Evolutionary conservation across 192 early-diverging fungal genomes (phyloP).

Genomic region (Coemansia sp.): DNA sequence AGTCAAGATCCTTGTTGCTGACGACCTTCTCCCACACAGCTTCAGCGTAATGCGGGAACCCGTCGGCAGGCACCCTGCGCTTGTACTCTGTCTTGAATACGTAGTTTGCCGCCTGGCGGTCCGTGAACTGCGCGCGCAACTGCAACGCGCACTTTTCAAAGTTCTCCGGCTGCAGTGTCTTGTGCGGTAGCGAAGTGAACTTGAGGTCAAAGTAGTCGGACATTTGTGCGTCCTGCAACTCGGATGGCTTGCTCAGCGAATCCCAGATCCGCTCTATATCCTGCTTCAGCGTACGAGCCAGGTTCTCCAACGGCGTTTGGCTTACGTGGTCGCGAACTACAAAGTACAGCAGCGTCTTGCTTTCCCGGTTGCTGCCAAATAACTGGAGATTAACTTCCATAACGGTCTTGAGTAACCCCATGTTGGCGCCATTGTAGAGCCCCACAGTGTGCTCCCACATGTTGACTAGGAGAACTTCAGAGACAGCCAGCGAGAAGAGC

Average conservation of each 20-base stretch:
- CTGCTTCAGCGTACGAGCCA: conserved; percentile 71
- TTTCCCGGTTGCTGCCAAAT: conserved; percentile 80
- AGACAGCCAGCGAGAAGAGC: conserved; percentile 92
- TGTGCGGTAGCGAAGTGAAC: conserved; percentile 89
- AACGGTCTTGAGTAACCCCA: conserved; percentile 97
- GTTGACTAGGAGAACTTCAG: conserved; percentile 95
- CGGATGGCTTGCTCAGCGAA: conserved; percentile 83
- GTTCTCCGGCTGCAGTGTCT: conserved; percentile 76
- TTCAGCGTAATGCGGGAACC: conserved; percentile 88
- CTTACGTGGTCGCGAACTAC: conserved; percentile 95
- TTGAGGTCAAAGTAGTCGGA: conserved; percentile 89
- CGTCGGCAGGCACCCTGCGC: conserved; percentile 93
- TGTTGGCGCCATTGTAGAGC: conserved; percentile 98
- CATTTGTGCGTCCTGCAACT: conserved; percentile 71
- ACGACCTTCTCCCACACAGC: conserved; percentile 96
- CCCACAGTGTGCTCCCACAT: conserved; percentile 99
- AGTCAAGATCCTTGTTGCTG: conserved; percentile 92
- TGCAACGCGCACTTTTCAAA: conserved; percentile 72
- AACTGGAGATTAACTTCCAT: conserved; percentile 98
- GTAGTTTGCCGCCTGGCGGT: conserved; percentile 66
- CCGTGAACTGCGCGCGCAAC: conserved; percentile 73
- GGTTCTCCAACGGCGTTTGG: conserved; percentile 77
- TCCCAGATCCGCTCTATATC: conserved; percentile 94
- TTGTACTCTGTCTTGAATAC: conserved; percentile 85
- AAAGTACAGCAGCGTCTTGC: conserved; percentile 92